Percentiles rank a stretch among this genome's conserved stretches.
phyloP scores from a whole-genome alignment of 2,329 filamentous ascomycete genomes.

The Scedosporium boydii region DNA sequence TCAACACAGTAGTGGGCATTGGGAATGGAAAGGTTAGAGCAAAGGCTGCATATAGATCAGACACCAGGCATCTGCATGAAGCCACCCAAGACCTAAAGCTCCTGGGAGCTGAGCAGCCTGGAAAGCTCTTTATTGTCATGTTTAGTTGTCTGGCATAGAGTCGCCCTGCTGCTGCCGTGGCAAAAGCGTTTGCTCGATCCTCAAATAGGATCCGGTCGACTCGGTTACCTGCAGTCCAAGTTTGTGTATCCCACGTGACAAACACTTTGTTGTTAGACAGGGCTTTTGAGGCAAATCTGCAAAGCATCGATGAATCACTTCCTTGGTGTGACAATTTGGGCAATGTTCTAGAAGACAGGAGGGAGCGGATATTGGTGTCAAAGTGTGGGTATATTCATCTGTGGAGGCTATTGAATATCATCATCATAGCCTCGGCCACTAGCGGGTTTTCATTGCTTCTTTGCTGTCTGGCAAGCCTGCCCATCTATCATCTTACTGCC shows the following conservation, averaged over 20 bases:
- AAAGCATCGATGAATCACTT: neutral
- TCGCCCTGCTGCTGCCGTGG: neutral
- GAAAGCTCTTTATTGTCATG: neutral
- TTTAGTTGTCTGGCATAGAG: neutral
- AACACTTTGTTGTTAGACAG: neutral
- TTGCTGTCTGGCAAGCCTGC: neutral
- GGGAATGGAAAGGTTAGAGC: neutral
- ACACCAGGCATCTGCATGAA: neutral
- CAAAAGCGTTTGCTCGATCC: neutral
- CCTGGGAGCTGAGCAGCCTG: neutral
- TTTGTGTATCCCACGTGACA: slow-evolving; percentile 5
- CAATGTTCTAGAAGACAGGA: neutral
- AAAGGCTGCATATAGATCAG: neutral
- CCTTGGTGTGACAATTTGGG: neutral
- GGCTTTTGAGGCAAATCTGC: neutral
- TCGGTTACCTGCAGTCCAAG: slow-evolving; percentile 2
- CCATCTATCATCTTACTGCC: neutral
- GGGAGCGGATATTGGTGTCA: neutral
- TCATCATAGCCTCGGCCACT: neutral
- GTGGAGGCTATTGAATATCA: neutral
- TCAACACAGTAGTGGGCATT: neutral
- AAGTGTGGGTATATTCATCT: neutral
- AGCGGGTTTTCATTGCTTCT: neutral
- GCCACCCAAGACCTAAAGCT: neutral
- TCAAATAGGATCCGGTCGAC: neutral